Percentiles rank a stretch among this genome's conserved stretches.
These are phyloP conservation scores for Dichotomocladium elegans DNA, from an alignment of 371 early-diverging fungal species.

Conservation along the genomic window DNA sequence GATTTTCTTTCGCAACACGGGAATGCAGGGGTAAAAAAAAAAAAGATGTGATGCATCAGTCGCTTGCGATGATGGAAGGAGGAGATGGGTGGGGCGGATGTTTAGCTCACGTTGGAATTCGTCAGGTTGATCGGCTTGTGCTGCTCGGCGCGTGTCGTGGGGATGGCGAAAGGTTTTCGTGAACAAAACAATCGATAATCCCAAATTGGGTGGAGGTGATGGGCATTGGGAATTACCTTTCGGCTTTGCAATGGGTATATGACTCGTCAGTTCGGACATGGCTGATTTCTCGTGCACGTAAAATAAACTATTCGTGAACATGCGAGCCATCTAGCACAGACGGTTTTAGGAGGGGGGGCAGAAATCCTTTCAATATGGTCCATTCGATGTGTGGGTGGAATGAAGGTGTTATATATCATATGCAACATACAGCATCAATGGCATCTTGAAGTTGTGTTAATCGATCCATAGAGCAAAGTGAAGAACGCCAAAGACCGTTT, in stretches of 20 bases:
- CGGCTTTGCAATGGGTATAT: conserved; percentile 41
- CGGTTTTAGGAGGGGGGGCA: background rate
- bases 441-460: conserved; percentile 62
- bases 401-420: background rate
- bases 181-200: too few relatives aligned
- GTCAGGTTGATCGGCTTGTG: conserved; percentile 44
- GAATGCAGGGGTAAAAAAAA: background rate
- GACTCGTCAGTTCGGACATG: conserved; percentile 36
- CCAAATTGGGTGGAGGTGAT: too few relatives aligned
- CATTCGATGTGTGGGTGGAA: background rate
- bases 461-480: conserved; percentile 18
- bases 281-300: conserved; percentile 49
- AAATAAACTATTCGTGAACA: conserved; percentile 52
- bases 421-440: conserved; percentile 44
- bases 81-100: background rate
- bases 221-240: too few relatives aligned
- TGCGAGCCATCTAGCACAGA: conserved; percentile 38
- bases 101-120: conserved; percentile 31
- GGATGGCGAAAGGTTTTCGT: background rate
- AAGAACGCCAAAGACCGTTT: too few relatives aligned
- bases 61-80: background rate
- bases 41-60: background rate
- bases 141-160: conserved; percentile 7
- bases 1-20: conserved; percentile 36
- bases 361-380: background rate